Evolutionary conservation across 768 basidiomycete species (phyloP).

Genomic region (Kwoniella europaea): DNA sequence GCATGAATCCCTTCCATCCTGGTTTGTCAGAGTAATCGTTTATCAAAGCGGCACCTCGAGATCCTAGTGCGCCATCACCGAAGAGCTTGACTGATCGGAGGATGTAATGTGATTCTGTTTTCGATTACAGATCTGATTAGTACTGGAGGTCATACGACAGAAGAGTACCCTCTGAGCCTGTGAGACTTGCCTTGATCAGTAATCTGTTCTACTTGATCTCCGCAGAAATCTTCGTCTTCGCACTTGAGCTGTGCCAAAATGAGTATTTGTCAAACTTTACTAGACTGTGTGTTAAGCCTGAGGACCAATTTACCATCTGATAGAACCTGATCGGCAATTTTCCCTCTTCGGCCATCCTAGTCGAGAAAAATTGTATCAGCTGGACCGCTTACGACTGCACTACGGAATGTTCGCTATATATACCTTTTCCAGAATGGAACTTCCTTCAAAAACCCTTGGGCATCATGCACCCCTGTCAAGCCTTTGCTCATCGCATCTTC

Average conservation of each 20-base stretch:
- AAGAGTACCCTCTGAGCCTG: too few species aligned
- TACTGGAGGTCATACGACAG: too few species aligned
- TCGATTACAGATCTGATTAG: neutral
- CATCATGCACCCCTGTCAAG: constrained; percentile 87
- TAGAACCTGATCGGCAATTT: constrained; percentile 67
- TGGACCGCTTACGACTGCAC: too few species aligned
- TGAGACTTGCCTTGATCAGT: constrained; percentile 51
- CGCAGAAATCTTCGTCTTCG: constrained; percentile 68
- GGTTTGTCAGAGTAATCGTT: constrained; percentile 81
- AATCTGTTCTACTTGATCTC: constrained; percentile 66
- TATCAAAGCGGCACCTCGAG: constrained; percentile 86
- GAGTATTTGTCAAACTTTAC: too few species aligned
- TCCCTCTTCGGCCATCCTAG: constrained; percentile 71
- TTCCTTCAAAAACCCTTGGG: constrained; percentile 62
- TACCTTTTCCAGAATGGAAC: constrained; percentile 73
- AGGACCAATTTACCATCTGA: constrained; percentile 41
- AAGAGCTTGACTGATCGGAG: constrained; percentile 60
- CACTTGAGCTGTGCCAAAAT: constrained; percentile 47
- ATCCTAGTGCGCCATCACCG: constrained; percentile 84
- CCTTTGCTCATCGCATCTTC: constrained; percentile 76
- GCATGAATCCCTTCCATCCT: constrained; percentile 72
- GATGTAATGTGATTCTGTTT: constrained; percentile 66
- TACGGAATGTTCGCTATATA: constrained; percentile 30
- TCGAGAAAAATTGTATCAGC: too few species aligned
- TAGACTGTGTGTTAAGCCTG: neutral